Evolutionary conservation across 768 basidiomycete species (phyloP), one percentile per base, ranked within the genome.

Genomic region (Omphalotus guepiniiformis): DNA sequence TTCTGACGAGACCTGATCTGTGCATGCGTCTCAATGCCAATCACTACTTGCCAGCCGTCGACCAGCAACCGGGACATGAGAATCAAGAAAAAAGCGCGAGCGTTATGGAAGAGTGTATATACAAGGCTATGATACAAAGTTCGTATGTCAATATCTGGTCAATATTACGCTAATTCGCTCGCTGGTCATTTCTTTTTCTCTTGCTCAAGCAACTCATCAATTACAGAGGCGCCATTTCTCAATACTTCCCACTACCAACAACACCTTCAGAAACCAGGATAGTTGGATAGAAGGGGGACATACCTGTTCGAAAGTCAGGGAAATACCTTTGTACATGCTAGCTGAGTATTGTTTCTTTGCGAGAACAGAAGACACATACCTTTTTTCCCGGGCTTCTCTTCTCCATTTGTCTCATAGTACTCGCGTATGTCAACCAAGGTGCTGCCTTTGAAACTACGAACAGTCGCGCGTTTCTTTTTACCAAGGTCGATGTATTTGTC

Each of bases 11-110:
- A 85, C 64, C 87, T 89, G 59, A 99, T 80, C 62, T 98, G 95
- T 0, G 93, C 90, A 60, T 98, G 96, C 4, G 95, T 89, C 60
- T 99, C 96, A 39, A 99, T 84, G 13, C 96, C 96, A 26, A 98
- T 82, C 32, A 95, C 72, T 16, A 96, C 84, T 53, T 85, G 76
- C 90, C 91, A 98, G 18, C 84, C 92, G 43, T 52, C 40, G 22
- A 52, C 27, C 16, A 52, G 47, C 39, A 42, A 45, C 35, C 51
- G 51, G 16, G 51, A 49, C 46, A 52, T 48, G 51, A 38, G 47
- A 39, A 36, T 39, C 11, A 16, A 28, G 28, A 29, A 12, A 11
- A 30, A 39, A 27, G 5, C 41, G n/a, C n/a, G n/a, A n/a, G n/a
- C n/a, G n/a, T n/a, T n/a, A n/a, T n/a, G n/a, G n/a, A n/a, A n/a